These are phyloP conservation scores for Agrocybe pediades DNA, from an alignment of 768 basidiomycete genomes.

Conservation along the genomic window DNA sequence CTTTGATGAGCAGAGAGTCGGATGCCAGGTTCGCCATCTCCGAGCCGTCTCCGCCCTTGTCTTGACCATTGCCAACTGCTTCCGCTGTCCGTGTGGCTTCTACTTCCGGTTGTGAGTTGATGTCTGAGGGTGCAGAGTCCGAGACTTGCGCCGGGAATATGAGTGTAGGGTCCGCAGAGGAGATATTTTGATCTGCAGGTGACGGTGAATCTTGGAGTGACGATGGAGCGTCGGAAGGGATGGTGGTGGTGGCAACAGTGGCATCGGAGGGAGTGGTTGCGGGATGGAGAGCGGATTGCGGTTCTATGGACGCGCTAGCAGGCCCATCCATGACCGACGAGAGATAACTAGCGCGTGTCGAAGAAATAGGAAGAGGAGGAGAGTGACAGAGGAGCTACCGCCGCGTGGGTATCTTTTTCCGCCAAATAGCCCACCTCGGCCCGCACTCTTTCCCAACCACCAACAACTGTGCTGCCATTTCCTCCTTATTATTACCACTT, in stretches of 20 bases:
- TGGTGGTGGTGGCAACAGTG: constrained; percentile 31
- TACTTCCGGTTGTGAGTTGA: constrained; percentile 11
- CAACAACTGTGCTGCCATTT: not conserved
- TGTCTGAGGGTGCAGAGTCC: constrained; percentile 8
- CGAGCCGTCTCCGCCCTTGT: constrained; percentile 15
- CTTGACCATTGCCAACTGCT: constrained; percentile 12
- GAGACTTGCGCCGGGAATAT: constrained; percentile 12
- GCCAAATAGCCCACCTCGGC: constrained; percentile 22
- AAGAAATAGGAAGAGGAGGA: constrained; percentile 30
- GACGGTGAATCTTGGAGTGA: constrained; percentile 20
- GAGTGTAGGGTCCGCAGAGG: constrained; percentile 8
- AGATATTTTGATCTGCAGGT: constrained; percentile 17
- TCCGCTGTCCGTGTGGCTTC: constrained; percentile 13
- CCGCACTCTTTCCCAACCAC: constrained; percentile 6
- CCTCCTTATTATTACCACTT: not conserved
- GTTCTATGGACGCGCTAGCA: constrained; percentile 30
- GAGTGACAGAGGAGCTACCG: constrained; percentile 22
- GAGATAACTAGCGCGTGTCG: constrained; percentile 17
- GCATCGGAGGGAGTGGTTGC: constrained; percentile 25
- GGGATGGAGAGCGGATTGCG: constrained; percentile 32
- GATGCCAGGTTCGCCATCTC: constrained; percentile 20
- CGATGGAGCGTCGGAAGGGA: constrained; percentile 17
- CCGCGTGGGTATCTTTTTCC: constrained; percentile 41
- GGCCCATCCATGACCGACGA: constrained; percentile 48
- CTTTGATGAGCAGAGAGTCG: constrained; percentile 33